Evolutionary conservation across 2,329 filamentous ascomycete species (phyloP).

Genomic region (Pseudogymnoascus sp.): DNA sequence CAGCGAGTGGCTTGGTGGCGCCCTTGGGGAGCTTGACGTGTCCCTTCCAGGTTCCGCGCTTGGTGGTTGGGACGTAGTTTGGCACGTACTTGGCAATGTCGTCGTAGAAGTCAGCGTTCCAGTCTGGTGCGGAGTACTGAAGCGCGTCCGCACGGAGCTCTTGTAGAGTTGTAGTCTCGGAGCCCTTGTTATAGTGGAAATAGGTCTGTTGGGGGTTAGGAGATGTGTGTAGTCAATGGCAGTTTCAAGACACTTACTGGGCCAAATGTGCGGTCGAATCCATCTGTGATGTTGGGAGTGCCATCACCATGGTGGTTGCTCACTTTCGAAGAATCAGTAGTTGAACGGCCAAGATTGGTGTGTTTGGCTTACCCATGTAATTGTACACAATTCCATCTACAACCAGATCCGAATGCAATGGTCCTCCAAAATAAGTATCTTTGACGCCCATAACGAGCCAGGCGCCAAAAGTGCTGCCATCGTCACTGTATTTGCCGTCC

Average conservation of each 20-base stretch:
- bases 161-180: slow-evolving; percentile 36
- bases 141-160: slow-evolving; percentile 46
- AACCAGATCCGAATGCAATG: slow-evolving; percentile 52
- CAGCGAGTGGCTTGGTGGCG: slow-evolving; percentile 44
- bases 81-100: slow-evolving; percentile 51
- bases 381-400: slow-evolving; percentile 61
- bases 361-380: slow-evolving; percentile 37
- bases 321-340: slow-evolving; percentile 27
- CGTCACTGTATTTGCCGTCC: slow-evolving; percentile 41
- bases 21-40: slow-evolving; percentile 43
- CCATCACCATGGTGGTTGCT: slow-evolving; percentile 57
- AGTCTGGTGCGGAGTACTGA: slow-evolving; percentile 41
- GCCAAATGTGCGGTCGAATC: slow-evolving; percentile 58
- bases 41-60: slow-evolving; percentile 43
- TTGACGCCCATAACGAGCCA: slow-evolving; percentile 59
- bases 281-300: slow-evolving; percentile 55
- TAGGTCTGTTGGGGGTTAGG: slow-evolving; percentile 34
- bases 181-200: slow-evolving; percentile 54
- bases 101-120: slow-evolving; percentile 56
- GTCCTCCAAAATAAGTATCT: slow-evolving; percentile 55
- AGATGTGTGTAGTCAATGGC: not conserved
- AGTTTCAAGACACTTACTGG: slow-evolving; percentile 29
- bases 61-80: slow-evolving; percentile 47
- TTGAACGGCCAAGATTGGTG: not conserved
- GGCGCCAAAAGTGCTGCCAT: slow-evolving; percentile 47